A percentile compares a stretch with the other conserved stretches of the same genome.
Evolutionary conservation across 2,329 filamentous ascomycete species (phyloP).

Genomic region (Lachnellula subtilissima): DNA sequence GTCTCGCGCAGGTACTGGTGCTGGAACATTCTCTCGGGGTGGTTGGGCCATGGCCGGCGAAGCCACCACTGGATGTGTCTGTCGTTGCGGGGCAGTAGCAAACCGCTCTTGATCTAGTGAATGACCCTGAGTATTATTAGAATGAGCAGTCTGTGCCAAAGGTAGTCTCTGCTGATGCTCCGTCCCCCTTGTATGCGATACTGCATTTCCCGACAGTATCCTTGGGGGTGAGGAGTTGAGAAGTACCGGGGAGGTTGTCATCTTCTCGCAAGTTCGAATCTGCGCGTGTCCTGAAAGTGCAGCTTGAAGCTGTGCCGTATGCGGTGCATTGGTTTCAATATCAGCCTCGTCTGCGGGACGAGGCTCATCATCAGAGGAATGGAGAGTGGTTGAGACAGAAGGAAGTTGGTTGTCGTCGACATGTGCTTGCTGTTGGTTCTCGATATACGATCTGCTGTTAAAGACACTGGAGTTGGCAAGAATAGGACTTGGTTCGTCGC

Average conservation of each 20-base stretch:
- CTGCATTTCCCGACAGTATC: neutral
- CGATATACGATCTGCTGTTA: conserved; percentile 26
- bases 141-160: neutral
- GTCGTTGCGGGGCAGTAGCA: neutral
- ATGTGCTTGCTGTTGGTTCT: conserved; percentile 1
- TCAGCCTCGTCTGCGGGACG: neutral
- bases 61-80: neutral
- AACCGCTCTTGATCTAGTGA: neutral
- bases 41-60: neutral
- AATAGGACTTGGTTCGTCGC: conserved; percentile 52
- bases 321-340: neutral
- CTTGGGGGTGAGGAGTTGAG: neutral
- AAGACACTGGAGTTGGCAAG: conserved; percentile 32
- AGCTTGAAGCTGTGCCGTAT: neutral
- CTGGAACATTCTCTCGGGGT: neutral
- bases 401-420: conserved; percentile 2
- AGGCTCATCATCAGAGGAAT: neutral
- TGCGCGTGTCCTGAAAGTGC: neutral
- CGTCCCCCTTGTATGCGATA: neutral
- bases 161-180: neutral
- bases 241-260: neutral
- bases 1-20: neutral
- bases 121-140: neutral
- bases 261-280: neutral
- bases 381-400: neutral